Evolutionary conservation across 345 rosid genomes (phyloP), one percentile per base, ranked within the genome.

Genomic region (Cardamine occulta): DNA sequence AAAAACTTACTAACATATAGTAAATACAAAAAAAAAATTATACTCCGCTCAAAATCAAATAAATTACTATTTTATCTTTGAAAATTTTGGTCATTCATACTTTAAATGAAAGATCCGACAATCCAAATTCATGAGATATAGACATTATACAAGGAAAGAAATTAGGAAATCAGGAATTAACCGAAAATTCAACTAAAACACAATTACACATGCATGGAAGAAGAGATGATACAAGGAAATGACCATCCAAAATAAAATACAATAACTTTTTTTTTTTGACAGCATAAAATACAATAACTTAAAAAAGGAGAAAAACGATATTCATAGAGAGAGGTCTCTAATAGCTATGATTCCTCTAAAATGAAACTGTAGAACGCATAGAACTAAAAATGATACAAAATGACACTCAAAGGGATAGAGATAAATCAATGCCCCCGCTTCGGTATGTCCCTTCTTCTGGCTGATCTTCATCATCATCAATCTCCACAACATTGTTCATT

Each of bases 331-430:
- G 45, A 29, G 55, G 63, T 68, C 28, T 67, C 45, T 58, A 28
- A 40, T 18, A 58, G 52, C 31, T 59, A 28, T 68, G 44, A 67
- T 2, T 49, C 79, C 69, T 68, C 55, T 17, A 15, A 31, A 51
- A 40, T 7, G 18, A 68, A 51, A 53, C 31, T 11, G 32, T 4
- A 68, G 31, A 60, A 75, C 9, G 2, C 53, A 68, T 56, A 47
- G 8, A 62, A 49, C 35, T 21, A 47, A 64, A 74, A 15, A 14
- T 5, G 44, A 12, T 39, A 37, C 13, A 39, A 39, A 39, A 14
- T 26, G 48, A 47, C 17, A 60, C 58, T 77, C 56, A 77, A 77
- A 63, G 52, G 59, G 75, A 77, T 18, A 77, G 60, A 54, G 75
- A 63, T 70, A 77, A 63, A 70, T 77, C 80, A 35, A 4, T 35